Base-by-base conservation (phyloP, 352 stramenopile species). In the Globisporangium solare region DNA sequence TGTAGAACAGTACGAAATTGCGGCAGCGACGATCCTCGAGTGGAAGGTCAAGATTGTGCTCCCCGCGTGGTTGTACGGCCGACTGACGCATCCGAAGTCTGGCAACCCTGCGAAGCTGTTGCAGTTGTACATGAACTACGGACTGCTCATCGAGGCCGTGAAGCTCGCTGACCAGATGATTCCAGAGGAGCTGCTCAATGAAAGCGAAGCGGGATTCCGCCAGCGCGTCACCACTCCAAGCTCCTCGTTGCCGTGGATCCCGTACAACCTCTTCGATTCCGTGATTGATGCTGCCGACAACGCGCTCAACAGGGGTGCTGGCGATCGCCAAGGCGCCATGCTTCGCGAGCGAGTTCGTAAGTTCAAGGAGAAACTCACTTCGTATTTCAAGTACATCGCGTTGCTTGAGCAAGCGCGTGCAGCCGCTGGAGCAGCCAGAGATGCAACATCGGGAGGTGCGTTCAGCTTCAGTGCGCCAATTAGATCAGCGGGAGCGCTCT, bases 41-140 rank as follows among this genome's bases (percentile, higher is more conserved):
- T 89, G 77, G 79, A 66, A 86, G 42, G 70, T 82, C 21, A 88
- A 88, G 67, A 71, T 86, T 22, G 62, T 68, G 14, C 58, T 92
- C 32, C 82, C 82, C n/a, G 35, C 42, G 12, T 92, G 79, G 82
- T 64, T 92, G 18, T 67, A 74, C 14, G 47, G 74, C 14, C 67
- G 70, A 8, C 43, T 92, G 45, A 63, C 67, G 6, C 61, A 63
- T 46, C 56, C 66, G 6, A 67, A 61, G 13, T 60, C 55, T 7
- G 76, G 79, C 21, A 89, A 87, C 46, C 67, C 79, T 20, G 64
- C 69, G 22, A 78, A 81, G 49, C 53, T 92, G n/a, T 61, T 92
- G 43, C 54, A 54, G 35, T 58, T 88, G 10, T 88, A 79, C 32
- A 42, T 92, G 24, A 70, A 76, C 31, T 73, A 89, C 53, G 82